These are phyloP conservation scores for Eucalyptus dawsonii DNA, from an alignment of 345 rosid genomes.

Conservation along the genomic window DNA sequence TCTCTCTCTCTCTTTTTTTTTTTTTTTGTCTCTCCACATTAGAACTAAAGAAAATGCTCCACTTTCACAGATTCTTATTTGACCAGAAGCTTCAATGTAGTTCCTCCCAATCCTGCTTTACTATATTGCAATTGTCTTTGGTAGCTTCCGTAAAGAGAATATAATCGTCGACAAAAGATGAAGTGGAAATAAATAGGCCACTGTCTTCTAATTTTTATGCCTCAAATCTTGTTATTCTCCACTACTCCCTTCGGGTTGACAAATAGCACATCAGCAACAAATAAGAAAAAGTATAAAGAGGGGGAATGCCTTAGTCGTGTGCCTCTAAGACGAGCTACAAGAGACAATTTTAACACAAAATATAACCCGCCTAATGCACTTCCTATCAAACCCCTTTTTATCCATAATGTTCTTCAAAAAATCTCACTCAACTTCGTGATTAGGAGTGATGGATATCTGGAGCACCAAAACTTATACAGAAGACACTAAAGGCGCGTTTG, in stretches of 20 bases:
- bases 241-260: background rate
- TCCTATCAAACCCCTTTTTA: background rate
- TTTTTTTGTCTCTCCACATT: background rate
- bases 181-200: background rate
- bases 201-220: background rate
- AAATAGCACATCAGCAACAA: background rate
- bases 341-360: background rate
- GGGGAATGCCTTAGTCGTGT: background rate
- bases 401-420: background rate
- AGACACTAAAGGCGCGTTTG: no score
- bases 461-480: no score
- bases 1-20: background rate
- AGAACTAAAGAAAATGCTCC: background rate
- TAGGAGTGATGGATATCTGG: rapidly evolving
- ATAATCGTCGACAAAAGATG: background rate
- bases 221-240: background rate
- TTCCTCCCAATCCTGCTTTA: background rate
- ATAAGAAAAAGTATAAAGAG: background rate
- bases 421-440: no score
- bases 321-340: background rate
- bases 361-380: background rate
- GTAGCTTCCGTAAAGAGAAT: background rate
- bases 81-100: background rate
- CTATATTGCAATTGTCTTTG: background rate
- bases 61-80: background rate